A percentile compares a stretch with the other conserved stretches of the same genome.
phyloP scores from a whole-genome alignment of 2,329 filamentous ascomycete genomes.

The Aureobasidium musti region DNA sequence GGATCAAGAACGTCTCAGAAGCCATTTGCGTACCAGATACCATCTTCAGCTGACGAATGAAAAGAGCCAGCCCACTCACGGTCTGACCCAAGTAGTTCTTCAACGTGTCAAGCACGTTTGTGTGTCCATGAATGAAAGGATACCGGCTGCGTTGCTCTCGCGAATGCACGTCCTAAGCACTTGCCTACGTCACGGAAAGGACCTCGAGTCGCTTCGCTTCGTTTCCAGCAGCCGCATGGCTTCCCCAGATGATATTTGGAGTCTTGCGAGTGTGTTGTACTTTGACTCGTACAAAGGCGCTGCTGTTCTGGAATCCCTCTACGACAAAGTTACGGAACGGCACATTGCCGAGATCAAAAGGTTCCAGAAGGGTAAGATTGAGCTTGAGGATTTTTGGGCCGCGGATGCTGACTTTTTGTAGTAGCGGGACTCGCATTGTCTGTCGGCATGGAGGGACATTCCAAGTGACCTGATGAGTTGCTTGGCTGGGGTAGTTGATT shows the following conservation, averaged over 20 bases:
- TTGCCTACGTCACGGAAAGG: not conserved
- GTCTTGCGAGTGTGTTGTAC: not conserved
- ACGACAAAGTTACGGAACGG: not conserved
- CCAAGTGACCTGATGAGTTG: no score
- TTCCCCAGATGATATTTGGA: not conserved
- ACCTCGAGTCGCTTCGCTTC: not conserved
- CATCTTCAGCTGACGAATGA: not conserved
- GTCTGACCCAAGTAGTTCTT: not conserved
- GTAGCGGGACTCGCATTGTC: not conserved
- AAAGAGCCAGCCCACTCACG: not conserved
- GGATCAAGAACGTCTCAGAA: not conserved
- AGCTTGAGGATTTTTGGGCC: not conserved
- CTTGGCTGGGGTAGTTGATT: no score
- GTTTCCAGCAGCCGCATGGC: not conserved
- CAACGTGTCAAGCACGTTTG: not conserved
- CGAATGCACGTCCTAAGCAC: not conserved
- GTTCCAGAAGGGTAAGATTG: not conserved
- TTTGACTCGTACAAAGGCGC: not conserved
- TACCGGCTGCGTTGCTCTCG: no score
- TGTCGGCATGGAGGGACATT: not conserved
- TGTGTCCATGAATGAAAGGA: not conserved
- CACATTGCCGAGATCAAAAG: not conserved
- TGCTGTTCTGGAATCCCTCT: not conserved
- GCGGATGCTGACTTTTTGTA: not conserved
- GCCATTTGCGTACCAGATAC: not conserved